These are phyloP conservation scores for Vigna radiata DNA, from an alignment of 306 rosid genomes.

Conservation along the genomic window DNA sequence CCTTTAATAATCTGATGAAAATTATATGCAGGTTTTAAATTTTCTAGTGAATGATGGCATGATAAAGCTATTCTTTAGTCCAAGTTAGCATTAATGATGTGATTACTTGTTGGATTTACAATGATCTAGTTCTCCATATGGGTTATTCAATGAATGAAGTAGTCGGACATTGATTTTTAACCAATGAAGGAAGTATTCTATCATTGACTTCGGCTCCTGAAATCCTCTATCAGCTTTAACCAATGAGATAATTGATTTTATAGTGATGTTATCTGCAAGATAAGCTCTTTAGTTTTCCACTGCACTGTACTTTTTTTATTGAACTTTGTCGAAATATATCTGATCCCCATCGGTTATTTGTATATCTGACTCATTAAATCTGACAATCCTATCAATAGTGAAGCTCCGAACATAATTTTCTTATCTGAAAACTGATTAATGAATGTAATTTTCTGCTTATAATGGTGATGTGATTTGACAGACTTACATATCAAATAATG, in stretches of 20 bases:
- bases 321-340: not conserved
- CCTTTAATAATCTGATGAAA: slow-evolving; percentile 9
- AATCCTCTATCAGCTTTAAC: slow-evolving; percentile 10
- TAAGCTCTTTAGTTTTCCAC: not conserved
- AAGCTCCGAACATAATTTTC: slow-evolving; percentile 24
- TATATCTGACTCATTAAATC: slow-evolving; percentile 18
- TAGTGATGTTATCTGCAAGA: slow-evolving; percentile 11
- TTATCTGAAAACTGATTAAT: slow-evolving; percentile 2
- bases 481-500: slow-evolving; percentile 92
- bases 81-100: not conserved
- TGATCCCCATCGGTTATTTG: slow-evolving; percentile 9
- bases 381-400: slow-evolving; percentile 4
- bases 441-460: slow-evolving; percentile 21
- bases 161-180: not conserved
- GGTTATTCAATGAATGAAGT: not conserved
- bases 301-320: not conserved
- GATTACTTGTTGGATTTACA: not conserved
- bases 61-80: not conserved
- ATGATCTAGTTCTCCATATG: not conserved
- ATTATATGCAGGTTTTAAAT: not conserved
- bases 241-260: not conserved
- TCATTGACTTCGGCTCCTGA: not conserved
- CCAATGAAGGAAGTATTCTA: too few species aligned
- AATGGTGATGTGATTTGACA: slow-evolving; percentile 45
- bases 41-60: not conserved